A percentile compares a stretch with the other conserved stretches of the same genome.
These are phyloP conservation scores for Lichenothelia convexa DNA, from an alignment of 495 filamentous ascomycete genomes.

Conservation along the genomic window DNA sequence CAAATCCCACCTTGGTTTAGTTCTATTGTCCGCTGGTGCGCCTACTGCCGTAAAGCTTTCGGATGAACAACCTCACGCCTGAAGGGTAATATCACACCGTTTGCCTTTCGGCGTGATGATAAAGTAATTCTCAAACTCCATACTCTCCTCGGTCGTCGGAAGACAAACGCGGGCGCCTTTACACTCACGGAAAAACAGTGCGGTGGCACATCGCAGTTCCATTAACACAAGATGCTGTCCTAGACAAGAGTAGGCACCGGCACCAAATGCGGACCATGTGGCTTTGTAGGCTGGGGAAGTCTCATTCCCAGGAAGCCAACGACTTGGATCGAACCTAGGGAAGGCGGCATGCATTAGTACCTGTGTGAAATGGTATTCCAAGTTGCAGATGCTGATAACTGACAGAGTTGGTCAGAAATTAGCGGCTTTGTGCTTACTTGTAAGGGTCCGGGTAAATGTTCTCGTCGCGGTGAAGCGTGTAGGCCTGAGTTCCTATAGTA, in stretches of 20 bases:
- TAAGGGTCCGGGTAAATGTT: conserved; percentile 10
- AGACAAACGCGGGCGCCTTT: conserved; percentile 2
- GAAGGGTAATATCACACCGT: conserved; percentile 9
- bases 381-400: background rate
- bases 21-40: too few relatives aligned
- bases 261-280: conserved; percentile 13
- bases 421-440: conserved; percentile 1
- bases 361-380: background rate
- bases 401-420: background rate
- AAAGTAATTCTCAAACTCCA: conserved; percentile 16
- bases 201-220: conserved; percentile 14
- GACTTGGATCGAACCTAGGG: background rate
- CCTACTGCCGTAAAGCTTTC: too few relatives aligned
- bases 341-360: too few relatives aligned
- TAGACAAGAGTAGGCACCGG: conserved; percentile 9
- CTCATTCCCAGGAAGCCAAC: background rate
- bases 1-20: too few relatives aligned
- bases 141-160: conserved; percentile 7
- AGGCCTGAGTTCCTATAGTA: conserved; percentile 12
- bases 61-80: too few relatives aligned
- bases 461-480: conserved; percentile 13
- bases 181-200: conserved; percentile 10
- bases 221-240: conserved; percentile 16
- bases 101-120: conserved; percentile 12
- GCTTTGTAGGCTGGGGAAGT: background rate